Base-by-base conservation (phyloP, 163 green algal genomes). In the Chloromonas sp. region DNA sequence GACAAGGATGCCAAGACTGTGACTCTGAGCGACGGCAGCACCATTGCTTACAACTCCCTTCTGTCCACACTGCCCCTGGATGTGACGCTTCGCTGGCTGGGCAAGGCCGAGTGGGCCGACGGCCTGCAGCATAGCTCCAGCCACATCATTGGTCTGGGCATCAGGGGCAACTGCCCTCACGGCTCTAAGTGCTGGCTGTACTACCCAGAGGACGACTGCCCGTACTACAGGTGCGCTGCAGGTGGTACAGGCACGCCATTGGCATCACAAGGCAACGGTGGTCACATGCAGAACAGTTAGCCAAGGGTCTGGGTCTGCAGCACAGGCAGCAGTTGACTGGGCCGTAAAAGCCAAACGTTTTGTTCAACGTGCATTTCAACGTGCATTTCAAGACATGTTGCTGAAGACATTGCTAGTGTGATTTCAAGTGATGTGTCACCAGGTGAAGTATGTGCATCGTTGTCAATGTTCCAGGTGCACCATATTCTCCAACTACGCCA, bases 111-210 rank as follows among this genome's bases (percentile, higher is more conserved):
- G 70, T 94, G 90, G 92, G 93, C 94, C 0, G 88, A 95, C 78
- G 88, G 90, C 36, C 92, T 98, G 80, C 90, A 92, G 80, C 90
- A 98, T 91, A 94, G 89, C 85, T 95, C 90, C 14, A 95, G 90
- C 2, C 95, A 98, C 92, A 97, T 98, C 84, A 92, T 98, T 13
- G 95, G 95, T 74, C 81, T 98, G 1, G 95, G 95, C 79, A 92
- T 98, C 60, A 92, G 95, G 2, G 95, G 91, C 71, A 83, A 83
- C 57, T 91, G 89, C 89, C 95, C 95, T 5, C 95, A 98, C 84
- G 94, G 92, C 87, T 86, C 86, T 84, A 98, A 98, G 91, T 98
- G 95, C 95, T 98, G 95, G 95, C 93, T 98, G 66, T 98, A 98
- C 90, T 98, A 95, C 87, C 95, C 95, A 3, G 95, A 98, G 87